A percentile compares a stretch with the other conserved stretches of the same genome.
Conservation (phyloP, 2,329 filamentous ascomycete genomes). For the Beauveria rudraprayagi region DNA sequence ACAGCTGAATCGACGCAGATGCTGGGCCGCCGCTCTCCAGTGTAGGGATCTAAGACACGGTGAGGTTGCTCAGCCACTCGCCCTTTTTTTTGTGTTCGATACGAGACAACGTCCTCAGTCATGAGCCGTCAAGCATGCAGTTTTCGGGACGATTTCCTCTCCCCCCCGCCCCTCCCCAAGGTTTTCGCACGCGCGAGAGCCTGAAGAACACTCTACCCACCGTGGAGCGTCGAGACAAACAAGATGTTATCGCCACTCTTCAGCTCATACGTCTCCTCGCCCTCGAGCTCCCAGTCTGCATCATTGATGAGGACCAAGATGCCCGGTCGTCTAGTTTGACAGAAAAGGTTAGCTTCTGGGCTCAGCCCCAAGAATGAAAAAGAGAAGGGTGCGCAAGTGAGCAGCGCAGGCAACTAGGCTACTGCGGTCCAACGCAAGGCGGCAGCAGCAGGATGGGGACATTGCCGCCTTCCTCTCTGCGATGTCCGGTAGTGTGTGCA, state of each 20-base stretch:
- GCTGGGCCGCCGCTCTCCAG: background rate
- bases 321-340: conserved; percentile 65
- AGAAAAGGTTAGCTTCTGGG: background rate
- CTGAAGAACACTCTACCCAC: conserved; percentile 54
- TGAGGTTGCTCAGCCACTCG: background rate
- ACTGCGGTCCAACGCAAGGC: background rate
- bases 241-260: conserved; percentile 78
- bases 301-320: conserved; percentile 97
- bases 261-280: conserved; percentile 82
- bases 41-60: conserved; percentile 9
- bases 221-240: conserved; percentile 94
- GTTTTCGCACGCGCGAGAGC: background rate
- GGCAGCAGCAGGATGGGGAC: background rate
- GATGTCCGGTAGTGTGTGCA: background rate
- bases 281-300: conserved; percentile 96
- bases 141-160: background rate
- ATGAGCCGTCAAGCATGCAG: background rate
- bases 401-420: conserved; percentile 1
- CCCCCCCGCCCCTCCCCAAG: background rate
- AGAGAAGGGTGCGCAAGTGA: background rate
- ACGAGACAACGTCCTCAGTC: background rate
- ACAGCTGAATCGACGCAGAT: background rate
- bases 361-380: background rate
- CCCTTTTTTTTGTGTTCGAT: background rate
- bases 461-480: background rate